Conservation (phyloP, 2,329 filamentous ascomycete genomes). For the Lachnum nothofagi region DNA sequence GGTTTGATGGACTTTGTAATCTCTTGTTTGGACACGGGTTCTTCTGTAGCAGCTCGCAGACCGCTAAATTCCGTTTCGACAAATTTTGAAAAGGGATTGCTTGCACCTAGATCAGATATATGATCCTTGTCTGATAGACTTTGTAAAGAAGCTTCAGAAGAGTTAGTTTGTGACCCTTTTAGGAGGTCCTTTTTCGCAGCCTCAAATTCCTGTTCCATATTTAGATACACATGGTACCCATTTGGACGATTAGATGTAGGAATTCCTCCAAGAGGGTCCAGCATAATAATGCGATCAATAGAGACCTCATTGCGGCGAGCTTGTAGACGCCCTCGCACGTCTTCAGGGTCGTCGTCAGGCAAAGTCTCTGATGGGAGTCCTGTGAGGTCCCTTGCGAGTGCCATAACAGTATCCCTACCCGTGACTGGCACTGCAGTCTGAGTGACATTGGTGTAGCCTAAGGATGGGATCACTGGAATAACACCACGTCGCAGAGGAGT, state of each 20-base stretch:
- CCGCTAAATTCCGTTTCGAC: constrained; percentile 29
- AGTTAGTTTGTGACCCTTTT: not conserved
- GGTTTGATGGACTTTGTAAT: constrained; percentile 5
- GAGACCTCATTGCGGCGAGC: constrained; percentile 49
- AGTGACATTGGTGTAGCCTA: constrained; percentile 52
- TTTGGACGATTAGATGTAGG: constrained; percentile 59
- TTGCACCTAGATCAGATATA: constrained; percentile 28
- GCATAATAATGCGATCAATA: constrained; percentile 79
- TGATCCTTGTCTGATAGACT: not conserved
- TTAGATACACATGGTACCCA: constrained; percentile 78
- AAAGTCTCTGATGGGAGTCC: constrained; percentile 48
- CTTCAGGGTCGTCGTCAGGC: constrained; percentile 39
- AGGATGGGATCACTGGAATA: constrained; percentile 63
- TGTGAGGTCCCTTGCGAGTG: constrained; percentile 70
- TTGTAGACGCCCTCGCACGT: constrained; percentile 36
- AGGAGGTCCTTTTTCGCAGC: constrained; percentile 60
- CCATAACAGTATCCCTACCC: constrained; percentile 64
- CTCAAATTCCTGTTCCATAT: constrained; percentile 83
- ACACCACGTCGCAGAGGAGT: constrained; percentile 62
- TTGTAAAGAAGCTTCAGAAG: not conserved
- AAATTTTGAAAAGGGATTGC: constrained; percentile 43
- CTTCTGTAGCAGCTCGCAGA: not conserved
- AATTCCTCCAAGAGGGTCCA: constrained; percentile 82
- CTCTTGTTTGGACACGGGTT: not conserved
- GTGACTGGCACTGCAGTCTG: constrained; percentile 44